Evolutionary conservation across 192 early-diverging fungal species (phyloP), one percentile per base, ranked within the genome.

Genomic region (Gaertneriomyces semiglobifer): DNA sequence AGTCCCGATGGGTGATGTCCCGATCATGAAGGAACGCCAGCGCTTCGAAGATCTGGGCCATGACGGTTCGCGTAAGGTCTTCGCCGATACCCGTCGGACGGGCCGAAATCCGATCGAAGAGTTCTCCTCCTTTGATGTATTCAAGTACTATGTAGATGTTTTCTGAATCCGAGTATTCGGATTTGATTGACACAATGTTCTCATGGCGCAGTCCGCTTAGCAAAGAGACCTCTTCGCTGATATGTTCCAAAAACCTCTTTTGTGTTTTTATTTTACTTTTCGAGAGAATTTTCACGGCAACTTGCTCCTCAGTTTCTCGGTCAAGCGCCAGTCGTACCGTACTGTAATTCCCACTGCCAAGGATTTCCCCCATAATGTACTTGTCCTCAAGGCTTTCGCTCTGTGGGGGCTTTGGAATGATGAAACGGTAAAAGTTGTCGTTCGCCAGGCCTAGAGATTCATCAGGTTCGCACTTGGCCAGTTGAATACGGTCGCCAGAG

Each of bases 41-140:
- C 4, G 91, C 89, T 50, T 74, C 43, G 33, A 92, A 77, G 11
- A 94, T 66, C 75, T 93, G 90, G 14, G 71, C 80, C 70, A 94
- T 80, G 16, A 94, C 75, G 5, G 78, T 79, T 0, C 90, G 78
- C 7, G 89, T 77, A 39, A 92, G 83, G 44, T 74, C 53, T 72
- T 95, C 93, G 43, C 77, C 70, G 50, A 92, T 80, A 39, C 25
- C 25, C 1, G 25, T 33, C 25, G 25, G 25, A 33, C 25, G 25
- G 25, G 25, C 0, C 0, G 86, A 77, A 56, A 96, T 90, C 45
- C 84, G 84, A 60, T 93, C 90, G 70, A 96, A 96, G n/a, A 96
- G 77, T 69, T 95, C 93, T 41, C 92, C 92, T 61, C 88, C 91
- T 11, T 72, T 61, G 0, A 86, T 86, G 71, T 85, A 58, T 40